Evolutionary conservation across 495 filamentous ascomycete genomes (phyloP), one percentile per base, ranked within the genome.

Genomic region (Hyaloscypha finlandica): DNA sequence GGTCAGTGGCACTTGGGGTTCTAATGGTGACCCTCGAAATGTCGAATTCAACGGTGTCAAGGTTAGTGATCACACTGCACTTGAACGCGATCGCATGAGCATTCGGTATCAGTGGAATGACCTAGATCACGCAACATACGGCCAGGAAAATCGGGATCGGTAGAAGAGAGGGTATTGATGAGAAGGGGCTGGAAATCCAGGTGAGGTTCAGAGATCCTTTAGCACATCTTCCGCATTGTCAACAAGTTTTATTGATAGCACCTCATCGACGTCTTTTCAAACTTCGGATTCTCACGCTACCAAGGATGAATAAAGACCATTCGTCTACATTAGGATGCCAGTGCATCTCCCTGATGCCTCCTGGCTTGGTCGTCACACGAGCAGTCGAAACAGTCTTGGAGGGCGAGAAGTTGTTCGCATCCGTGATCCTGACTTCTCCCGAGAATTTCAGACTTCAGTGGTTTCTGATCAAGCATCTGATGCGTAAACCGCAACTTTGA

Each of bases 301-400:
- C 90, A n/a, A 82, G 74, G 61, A 92, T 84, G 77, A 93, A 92
- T 77, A 89, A 94, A 3, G 83, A 84, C 89, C 89, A 93, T 72
- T 94, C 90, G 74, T 92, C 90, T 20, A 85, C 86, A 14, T 81
- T 83, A 0, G 89, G 87, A 66, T 92, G 90, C 90, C 90, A 94
- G 77, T 94, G 90, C 54, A 93, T 84, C 73, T 93, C 90, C 4
- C 90, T 84, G 83, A 93, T 85, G 1, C 86, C 88, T 52, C 89
- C 89, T 0, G 89, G 89, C 51, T 87, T 77, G 35, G 93, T 84
- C 1, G 83, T 86, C 0, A 90, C 87, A 1, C 89, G 74, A 0
- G 88, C 89, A 0, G 85, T 85, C 1, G 86, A 84, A 76, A 90
- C 86, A 68, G 81, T 84, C 25, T 72, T 70, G 1, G 79, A 76